These are phyloP conservation scores for Setomelanomma holmii DNA, from an alignment of 2,329 filamentous ascomycete genomes.

Conservation along the genomic window DNA sequence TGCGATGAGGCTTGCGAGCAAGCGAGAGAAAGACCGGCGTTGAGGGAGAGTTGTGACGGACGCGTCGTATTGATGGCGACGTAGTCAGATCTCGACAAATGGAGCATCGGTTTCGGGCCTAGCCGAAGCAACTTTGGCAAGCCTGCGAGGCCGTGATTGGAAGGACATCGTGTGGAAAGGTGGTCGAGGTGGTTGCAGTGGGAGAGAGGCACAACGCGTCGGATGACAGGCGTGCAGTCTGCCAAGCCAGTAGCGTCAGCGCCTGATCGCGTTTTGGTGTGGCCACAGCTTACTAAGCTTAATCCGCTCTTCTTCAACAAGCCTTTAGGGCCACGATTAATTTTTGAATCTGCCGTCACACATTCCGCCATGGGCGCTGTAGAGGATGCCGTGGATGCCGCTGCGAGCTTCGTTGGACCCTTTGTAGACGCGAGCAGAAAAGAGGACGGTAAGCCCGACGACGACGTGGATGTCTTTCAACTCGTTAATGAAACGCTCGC, in stretches of 20 bases:
- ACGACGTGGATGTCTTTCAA: constrained; percentile 11
- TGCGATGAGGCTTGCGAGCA: constrained; percentile 58
- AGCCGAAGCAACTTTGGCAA: too few relatives aligned
- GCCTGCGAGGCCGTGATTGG: background rate
- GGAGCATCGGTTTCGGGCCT: background rate
- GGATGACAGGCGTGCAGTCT: background rate
- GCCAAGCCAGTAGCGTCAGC: constrained; percentile 10
- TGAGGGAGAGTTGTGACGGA: constrained; percentile 28
- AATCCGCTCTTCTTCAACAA: background rate
- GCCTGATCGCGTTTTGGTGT: background rate
- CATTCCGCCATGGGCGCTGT: constrained; percentile 33
- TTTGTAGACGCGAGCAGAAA: constrained; percentile 27
- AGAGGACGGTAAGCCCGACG: constrained; percentile 10
- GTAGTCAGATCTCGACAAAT: constrained; percentile 35
- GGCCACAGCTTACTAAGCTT: background rate
- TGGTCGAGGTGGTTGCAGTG: constrained; percentile 23
- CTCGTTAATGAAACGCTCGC: constrained; percentile 38
- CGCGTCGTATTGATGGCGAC: constrained; percentile 31
- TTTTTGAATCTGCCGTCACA: background rate
- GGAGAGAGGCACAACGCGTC: constrained; percentile 20
- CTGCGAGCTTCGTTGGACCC: constrained; percentile 41
- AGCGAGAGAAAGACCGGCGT: constrained; percentile 43
- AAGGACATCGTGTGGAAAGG: constrained; percentile 17
- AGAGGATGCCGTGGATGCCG: constrained; percentile 42
- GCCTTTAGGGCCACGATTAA: background rate